Evolutionary conservation across 352 stramenopile genomes (phyloP).

Genomic region (Nothophytophthora sp.): DNA sequence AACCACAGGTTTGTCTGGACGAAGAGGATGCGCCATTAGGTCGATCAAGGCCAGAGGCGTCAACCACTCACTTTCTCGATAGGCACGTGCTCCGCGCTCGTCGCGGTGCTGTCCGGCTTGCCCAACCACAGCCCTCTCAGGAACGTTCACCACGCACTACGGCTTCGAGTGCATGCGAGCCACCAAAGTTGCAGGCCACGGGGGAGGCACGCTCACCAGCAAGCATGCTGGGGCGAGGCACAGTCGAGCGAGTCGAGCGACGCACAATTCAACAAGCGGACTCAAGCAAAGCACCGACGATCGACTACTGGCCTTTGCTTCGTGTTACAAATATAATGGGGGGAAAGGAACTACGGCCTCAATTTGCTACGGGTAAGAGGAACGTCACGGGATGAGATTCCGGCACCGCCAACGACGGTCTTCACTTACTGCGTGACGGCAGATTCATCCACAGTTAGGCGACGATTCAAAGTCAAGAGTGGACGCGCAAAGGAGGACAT

Average conservation of each 20-base stretch:
- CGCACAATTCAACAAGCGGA: too few species aligned
- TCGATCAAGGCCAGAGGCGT: neutral
- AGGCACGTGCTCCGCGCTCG: neutral
- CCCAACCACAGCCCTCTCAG: neutral
- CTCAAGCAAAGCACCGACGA: too few species aligned
- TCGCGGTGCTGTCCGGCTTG: neutral
- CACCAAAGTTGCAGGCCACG: too few species aligned
- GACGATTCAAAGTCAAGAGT: too few species aligned
- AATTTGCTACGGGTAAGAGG: neutral
- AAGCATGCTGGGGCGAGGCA: too few species aligned
- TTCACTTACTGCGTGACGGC: conserved; percentile 13
- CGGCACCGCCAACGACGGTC: neutral
- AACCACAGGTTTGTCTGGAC: too few species aligned
- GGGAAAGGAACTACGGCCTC: neutral
- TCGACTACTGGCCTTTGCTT: too few species aligned
- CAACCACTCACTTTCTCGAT: neutral
- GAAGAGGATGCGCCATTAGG: neutral
- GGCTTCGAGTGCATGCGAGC: too few species aligned
- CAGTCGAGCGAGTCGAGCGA: too few species aligned
- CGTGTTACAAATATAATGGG: too few species aligned
- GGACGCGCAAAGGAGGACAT: conserved; percentile 4
- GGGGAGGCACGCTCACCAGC: too few species aligned
- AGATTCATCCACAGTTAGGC: conserved; percentile 21
- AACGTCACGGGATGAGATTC: neutral
- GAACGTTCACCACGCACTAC: too few species aligned